Conservation (phyloP, 371 early-diverging fungal species). For the Zopfochytrium polystomum region DNA sequence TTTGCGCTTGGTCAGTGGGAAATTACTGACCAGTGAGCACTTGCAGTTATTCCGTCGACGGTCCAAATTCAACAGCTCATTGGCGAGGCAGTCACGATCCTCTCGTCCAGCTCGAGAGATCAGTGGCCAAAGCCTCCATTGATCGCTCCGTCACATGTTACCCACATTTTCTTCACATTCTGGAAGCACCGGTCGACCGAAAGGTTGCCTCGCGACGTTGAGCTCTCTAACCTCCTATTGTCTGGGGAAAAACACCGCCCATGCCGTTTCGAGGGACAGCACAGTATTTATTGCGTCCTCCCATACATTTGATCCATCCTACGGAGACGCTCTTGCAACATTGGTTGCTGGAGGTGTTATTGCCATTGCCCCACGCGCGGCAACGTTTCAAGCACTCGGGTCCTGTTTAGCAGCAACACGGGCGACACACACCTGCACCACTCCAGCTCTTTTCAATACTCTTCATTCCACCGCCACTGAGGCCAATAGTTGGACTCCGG, state of each 20-base stretch:
- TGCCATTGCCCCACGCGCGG: slow-evolving; percentile 15
- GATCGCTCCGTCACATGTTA: slow-evolving; percentile 5
- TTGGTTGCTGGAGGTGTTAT: slow-evolving; percentile 26
- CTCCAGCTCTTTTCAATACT: slow-evolving; percentile 30
- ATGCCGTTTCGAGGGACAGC: slow-evolving; percentile 5
- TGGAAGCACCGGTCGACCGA: slow-evolving; percentile 37
- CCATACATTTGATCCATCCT: slow-evolving; percentile 37
- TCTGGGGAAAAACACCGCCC: slow-evolving; percentile 23
- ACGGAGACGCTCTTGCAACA: slow-evolving; percentile 30
- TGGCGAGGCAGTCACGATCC: neutral
- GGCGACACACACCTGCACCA: slow-evolving; percentile 31
- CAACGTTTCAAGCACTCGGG: slow-evolving; percentile 11
- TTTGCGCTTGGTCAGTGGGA: neutral
- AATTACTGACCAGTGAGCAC: neutral
- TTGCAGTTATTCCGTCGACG: no score
- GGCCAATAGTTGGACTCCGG: neutral
- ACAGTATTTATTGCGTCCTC: slow-evolving; percentile 31
- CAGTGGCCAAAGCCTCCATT: neutral
- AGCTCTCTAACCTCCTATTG: slow-evolving; percentile 27
- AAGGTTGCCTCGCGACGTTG: slow-evolving; percentile 34
- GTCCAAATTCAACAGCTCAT: no score
- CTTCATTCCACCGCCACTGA: slow-evolving; percentile 2
- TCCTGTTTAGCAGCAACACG: slow-evolving; percentile 11
- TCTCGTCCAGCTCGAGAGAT: neutral
- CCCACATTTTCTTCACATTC: slow-evolving; percentile 36